Percentiles rank a stretch among this genome's conserved stretches.
Evolutionary conservation across 208 protist species (phyloP).

Genomic region (Trypanosoma scelopori): DNA sequence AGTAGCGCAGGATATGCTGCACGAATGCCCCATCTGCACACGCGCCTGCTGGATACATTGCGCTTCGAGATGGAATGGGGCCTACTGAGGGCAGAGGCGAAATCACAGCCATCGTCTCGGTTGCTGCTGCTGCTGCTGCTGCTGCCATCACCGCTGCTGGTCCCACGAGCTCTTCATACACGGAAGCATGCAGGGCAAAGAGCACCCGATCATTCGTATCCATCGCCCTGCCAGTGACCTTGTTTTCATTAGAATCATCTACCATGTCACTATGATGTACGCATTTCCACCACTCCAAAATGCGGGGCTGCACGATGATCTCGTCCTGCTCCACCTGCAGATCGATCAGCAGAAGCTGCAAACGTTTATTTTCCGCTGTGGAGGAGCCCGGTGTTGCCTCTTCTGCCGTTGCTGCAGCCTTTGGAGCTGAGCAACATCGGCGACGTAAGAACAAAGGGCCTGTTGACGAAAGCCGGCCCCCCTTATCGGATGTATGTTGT

Average conservation of each 20-base stretch:
- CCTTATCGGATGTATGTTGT: background rate
- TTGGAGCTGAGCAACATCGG: background rate
- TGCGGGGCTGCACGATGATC: background rate
- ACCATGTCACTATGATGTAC: background rate
- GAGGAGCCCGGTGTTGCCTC: background rate
- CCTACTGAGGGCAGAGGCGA: background rate
- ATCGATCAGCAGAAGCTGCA: conserved; percentile 11
- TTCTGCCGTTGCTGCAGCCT: background rate
- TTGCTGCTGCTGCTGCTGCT: background rate
- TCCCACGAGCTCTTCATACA: conserved; percentile 16
- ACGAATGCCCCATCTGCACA: conserved; percentile 20
- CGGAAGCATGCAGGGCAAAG: background rate
- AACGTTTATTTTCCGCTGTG: background rate
- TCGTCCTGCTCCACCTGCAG: conserved; percentile 13
- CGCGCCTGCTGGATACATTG: conserved; percentile 11
- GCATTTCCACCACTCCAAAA: conserved; percentile 1
- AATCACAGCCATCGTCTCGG: too few species aligned
- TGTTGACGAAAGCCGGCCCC: background rate
- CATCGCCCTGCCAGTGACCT: background rate
- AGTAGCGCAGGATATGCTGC: conserved; percentile 20
- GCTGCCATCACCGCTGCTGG: background rate
- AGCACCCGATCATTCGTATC: conserved; percentile 4
- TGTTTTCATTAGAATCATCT: background rate
- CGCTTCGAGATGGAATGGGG: background rate
- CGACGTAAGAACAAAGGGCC: conserved; percentile 15